Evolutionary conservation across 192 early-diverging fungal genomes (phyloP), one percentile per base, ranked within the genome.

Genomic region (Rhizophagus prolifer): DNA sequence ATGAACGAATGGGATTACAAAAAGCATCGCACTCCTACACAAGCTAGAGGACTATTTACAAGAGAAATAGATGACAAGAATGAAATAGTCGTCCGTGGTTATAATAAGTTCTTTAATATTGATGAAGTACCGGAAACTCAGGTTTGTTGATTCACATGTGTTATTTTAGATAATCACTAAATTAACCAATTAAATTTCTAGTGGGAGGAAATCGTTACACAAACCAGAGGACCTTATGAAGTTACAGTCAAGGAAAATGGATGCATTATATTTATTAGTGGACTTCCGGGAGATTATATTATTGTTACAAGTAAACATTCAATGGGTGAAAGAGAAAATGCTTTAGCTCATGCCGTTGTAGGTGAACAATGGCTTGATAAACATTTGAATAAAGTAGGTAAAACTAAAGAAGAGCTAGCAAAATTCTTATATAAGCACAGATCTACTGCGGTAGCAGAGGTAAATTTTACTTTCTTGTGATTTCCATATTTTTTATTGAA

Each of bases 21-120:
- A 70, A 92, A 88, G 72, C 83, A 86, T 9, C 83, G 83, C 1
- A 83, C 95, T 30, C 95, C 94, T 1, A 92, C 90, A 10, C 81
- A 88, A 41, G 93, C 95, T 5, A 88, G 96, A 50, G 96, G 96
- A 0, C 76, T 98, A 41, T 98, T 98, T 60, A 93, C 93, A 1
- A 67, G 63, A 28, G 23, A 58, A 23, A 60, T 46, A 21, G 80
- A 82, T 19, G 58, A 81, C 36, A 65, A 68, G 9, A 81, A 89
- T 75, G 75, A 79, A 10, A 94, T 98, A 80, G 83, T 90, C 21
- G 86, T 91, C 21, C 87, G 97, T n/a, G 97, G 97, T 34, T 98
- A 98, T 85, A 91, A 98, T 87, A 98, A 99, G 86, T 99, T 99
- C 81, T 99, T 97, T 81, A 97, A 97, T 75, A 59, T 94, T 50